Base-by-base conservation (phyloP, 768 basidiomycete species). In the Lentinula lateritia region DNA sequence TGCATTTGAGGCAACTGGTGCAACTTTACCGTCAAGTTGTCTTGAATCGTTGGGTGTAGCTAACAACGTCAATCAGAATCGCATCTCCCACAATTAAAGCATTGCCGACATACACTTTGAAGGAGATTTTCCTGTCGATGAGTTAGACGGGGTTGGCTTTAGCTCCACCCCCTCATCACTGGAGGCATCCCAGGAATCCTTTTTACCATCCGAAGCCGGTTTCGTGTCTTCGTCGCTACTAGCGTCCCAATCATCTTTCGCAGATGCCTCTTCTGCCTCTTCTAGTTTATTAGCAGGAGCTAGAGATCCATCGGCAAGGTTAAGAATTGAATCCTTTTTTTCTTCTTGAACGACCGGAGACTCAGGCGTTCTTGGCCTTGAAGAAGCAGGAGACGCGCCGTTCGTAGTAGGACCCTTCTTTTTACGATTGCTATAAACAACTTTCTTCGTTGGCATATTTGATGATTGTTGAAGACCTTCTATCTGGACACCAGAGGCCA, bases 401-500 rank as follows among this genome's bases (percentile, higher is more conserved):
- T 83, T 86, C 36, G 70, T 70, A 52, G 68, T 70, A 7, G 80
- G 80, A 1, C 76, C 81, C 68, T 87, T 90, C 80, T 90, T 93
- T 80, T 94, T 95, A 68, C 87, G 86, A 67, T 82, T 89, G 52
- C 88, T 86, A 71, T 95, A 97, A 5, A 87, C 83, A 28, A 92
- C 87, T 72, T 90, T 93, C 75, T 88, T 94, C 42, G 82, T 73
- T 62, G 71, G 72, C 23, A 75, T 76, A 13, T 69, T 75, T 64
- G 67, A 76, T 20, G 75, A 64, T 64, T 89, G 84, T 59, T 93
- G 89, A 18, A 98, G 77, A 63, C 93, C 97, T 68, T 95, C 95
- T 62, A 99, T 90, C 66, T 88, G 87, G 52, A 90, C 90, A 54
- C 94, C 95, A 39, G 92, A 90, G 18, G 92, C 89, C 54, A 98